These are phyloP conservation scores for Trichophyton verrucosum DNA, from an alignment of 2,329 filamentous ascomycete species.

Conservation along the genomic window DNA sequence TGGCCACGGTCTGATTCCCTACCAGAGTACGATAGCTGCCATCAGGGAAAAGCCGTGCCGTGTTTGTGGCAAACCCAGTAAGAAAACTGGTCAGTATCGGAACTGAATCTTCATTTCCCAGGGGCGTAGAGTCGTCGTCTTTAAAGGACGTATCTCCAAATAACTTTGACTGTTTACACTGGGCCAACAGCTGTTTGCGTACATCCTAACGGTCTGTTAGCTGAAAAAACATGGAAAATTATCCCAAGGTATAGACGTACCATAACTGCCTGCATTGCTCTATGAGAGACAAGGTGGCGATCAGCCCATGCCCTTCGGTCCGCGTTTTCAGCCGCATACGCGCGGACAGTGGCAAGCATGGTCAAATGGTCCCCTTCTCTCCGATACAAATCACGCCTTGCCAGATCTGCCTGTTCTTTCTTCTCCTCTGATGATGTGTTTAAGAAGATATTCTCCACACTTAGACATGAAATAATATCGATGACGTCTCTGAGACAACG, in stretches of 20 bases:
- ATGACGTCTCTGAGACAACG: constrained; percentile 72
- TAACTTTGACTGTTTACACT: constrained; percentile 40
- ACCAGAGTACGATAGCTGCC: constrained; percentile 50
- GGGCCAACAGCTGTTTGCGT: constrained; percentile 47
- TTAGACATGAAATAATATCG: constrained; percentile 62
- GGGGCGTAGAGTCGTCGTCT: constrained; percentile 4
- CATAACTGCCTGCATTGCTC: constrained; percentile 55
- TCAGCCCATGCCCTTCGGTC: constrained; percentile 51
- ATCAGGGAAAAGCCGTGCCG: constrained; percentile 47
- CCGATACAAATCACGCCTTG: constrained; percentile 44
- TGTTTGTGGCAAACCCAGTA: constrained; percentile 47
- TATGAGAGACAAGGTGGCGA: constrained; percentile 47
- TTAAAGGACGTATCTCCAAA: constrained; percentile 19
- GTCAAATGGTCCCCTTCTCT: constrained; percentile 54
- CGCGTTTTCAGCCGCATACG: constrained; percentile 45
- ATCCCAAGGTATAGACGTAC: constrained; percentile 19
- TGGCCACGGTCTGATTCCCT: constrained; percentile 50
- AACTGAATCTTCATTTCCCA: constrained; percentile 28
- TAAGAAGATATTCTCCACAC: constrained; percentile 52
- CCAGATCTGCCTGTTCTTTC: constrained; percentile 45
- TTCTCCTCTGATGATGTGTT: constrained; percentile 48
- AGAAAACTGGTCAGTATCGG: constrained; percentile 47
- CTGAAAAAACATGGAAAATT: not conserved
- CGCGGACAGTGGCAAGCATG: constrained; percentile 47
- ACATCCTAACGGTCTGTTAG: constrained; percentile 35